A percentile compares a stretch with the other conserved stretches of the same genome.
Conservation (phyloP, 768 basidiomycete genomes). For the Lactarius evosmus region DNA sequence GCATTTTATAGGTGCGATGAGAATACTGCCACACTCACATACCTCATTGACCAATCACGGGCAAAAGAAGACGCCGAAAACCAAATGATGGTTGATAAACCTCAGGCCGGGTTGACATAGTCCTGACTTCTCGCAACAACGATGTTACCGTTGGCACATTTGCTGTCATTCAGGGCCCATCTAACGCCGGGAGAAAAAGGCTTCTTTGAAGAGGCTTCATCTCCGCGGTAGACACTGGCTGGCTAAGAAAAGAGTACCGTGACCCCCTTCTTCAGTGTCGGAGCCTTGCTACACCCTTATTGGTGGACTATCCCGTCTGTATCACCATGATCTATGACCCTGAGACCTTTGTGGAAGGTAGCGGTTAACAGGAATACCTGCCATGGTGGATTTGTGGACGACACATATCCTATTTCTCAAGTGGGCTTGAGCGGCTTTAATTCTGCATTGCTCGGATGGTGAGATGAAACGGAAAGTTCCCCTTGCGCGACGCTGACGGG, state of each 20-base stretch:
- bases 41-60: constrained; percentile 28
- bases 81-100: constrained; percentile 22
- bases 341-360: background rate
- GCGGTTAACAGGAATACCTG: constrained; percentile 5
- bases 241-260: constrained; percentile 8
- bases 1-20: constrained; percentile 25
- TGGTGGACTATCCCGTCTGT: constrained; percentile 4
- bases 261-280: background rate
- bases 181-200: constrained; percentile 16
- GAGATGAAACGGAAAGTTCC: constrained; percentile 4
- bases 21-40: constrained; percentile 27
- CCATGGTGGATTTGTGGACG: constrained; percentile 1
- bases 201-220: constrained; percentile 14
- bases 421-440: background rate
- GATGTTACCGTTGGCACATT: constrained; percentile 12
- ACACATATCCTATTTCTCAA: background rate
- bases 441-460: background rate
- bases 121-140: constrained; percentile 1
- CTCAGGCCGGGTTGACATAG: constrained; percentile 5
- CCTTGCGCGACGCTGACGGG: too few species aligned
- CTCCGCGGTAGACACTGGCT: constrained; percentile 12
- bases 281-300: background rate
- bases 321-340: constrained; percentile 4
- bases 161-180: constrained; percentile 12
- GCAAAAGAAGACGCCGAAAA: constrained; percentile 17